Evolutionary conservation across 2,329 filamentous ascomycete species (phyloP).

Genomic region (Fusarium sterilihyphosum): DNA sequence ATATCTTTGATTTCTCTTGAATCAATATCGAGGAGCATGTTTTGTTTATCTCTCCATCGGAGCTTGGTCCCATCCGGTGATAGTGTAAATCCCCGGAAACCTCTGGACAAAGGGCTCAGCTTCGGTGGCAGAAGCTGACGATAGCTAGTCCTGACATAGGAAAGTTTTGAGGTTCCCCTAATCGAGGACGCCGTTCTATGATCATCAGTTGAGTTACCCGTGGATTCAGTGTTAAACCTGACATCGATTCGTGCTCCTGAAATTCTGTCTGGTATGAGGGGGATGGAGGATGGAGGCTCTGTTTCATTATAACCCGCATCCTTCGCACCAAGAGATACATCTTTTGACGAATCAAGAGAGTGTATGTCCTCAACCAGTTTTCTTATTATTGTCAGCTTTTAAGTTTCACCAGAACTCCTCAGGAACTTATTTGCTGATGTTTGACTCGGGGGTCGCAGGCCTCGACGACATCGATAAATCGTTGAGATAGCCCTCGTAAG

Average conservation of each 20-base stretch:
- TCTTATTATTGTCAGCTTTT: background rate
- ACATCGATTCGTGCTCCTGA: background rate
- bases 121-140: background rate
- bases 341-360: accelerated
- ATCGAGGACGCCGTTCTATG: background rate
- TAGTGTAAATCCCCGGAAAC: background rate
- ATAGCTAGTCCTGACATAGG: background rate
- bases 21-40: background rate
- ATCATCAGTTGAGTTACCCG: background rate
- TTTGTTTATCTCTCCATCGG: background rate
- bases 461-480: background rate
- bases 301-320: background rate
- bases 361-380: no score
- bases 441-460: background rate
- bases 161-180: background rate
- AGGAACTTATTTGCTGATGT: background rate
- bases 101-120: background rate
- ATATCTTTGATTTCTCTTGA: background rate
- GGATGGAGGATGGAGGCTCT: background rate
- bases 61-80: background rate
- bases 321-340: background rate
- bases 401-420: accelerated
- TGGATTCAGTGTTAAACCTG: background rate
- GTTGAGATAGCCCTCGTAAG: background rate
- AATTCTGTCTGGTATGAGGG: background rate